Evolutionary conservation across 2,329 filamentous ascomycete genomes (phyloP).

Genomic region (Pleoardoris graminearum): DNA sequence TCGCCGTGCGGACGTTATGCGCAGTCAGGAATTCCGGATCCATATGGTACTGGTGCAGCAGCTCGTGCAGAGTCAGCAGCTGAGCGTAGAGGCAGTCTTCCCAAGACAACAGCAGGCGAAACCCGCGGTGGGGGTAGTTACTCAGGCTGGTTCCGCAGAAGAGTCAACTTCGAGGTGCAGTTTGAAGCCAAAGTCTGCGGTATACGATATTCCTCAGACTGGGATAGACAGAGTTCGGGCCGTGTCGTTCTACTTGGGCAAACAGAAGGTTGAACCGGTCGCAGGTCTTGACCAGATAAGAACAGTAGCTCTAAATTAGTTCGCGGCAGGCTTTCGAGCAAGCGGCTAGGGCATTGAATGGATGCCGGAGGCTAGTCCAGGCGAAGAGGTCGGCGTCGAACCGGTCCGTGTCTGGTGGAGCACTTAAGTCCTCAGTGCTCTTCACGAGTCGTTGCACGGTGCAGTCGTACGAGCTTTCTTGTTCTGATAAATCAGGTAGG

Average conservation of each 20-base stretch:
- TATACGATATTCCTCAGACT: slow-evolving; percentile 34
- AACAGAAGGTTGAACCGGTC: slow-evolving; percentile 39
- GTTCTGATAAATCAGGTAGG: slow-evolving; percentile 34
- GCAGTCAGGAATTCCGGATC: slow-evolving; percentile 18
- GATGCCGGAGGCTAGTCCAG: slow-evolving; percentile 26
- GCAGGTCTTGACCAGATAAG: slow-evolving; percentile 29
- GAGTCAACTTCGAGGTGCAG: slow-evolving; percentile 31
- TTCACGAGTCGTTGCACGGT: slow-evolving; percentile 25
- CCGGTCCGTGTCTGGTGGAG: slow-evolving; percentile 28
- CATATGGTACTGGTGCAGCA: slow-evolving; percentile 34
- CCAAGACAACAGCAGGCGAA: slow-evolving; percentile 26
- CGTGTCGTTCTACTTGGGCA: slow-evolving; percentile 23
- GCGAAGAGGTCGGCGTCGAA: slow-evolving; percentile 36
- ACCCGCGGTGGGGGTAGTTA: slow-evolving; percentile 29
- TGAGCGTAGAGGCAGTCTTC: slow-evolving; percentile 37
- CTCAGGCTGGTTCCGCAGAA: slow-evolving; percentile 31
- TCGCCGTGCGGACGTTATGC: slow-evolving; percentile 19
- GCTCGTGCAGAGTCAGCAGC: slow-evolving; percentile 22
- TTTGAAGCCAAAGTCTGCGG: slow-evolving; percentile 36
- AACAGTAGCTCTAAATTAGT: slow-evolving; percentile 32
- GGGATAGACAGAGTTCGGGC: slow-evolving; percentile 27
- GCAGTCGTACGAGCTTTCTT: slow-evolving; percentile 28
- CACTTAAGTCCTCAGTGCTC: slow-evolving; percentile 24
- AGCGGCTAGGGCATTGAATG: slow-evolving; percentile 32
- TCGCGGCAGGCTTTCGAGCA: slow-evolving; percentile 26